Evolutionary conservation across 805 yeast genomes (phyloP), one percentile per base, ranked within the genome.

Genomic region (Wickerhamomyces pijperi): DNA sequence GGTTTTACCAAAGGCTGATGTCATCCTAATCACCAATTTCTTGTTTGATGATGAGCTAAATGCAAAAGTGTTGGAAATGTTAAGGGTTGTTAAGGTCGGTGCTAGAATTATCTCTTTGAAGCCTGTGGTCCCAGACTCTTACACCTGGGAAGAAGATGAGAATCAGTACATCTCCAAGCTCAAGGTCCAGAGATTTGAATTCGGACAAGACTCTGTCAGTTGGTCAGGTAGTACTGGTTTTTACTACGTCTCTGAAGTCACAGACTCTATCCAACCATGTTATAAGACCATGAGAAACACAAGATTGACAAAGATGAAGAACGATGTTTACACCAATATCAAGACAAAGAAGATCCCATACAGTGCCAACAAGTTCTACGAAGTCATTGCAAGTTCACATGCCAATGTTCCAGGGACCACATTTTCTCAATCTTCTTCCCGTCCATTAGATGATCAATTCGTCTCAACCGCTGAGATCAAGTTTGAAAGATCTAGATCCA

Each of bases 161-260:
- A 70, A 72, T 42, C 55, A 76, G 28, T 70, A 84, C 13, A 61
- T 85, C 45, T 85, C 79, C 51, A 67, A 78, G 49, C 64, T 86
- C 40, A 63, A 63, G 33, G 86, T 84, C 4, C 74, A 74, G 40
- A 74, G 72, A 47, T 75, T 65, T 45, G 70, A 72, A 51, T 79
- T 86, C 46, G 78, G 73, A 15, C 71, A 73, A 39, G 75, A 78
- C 40, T 74, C 87, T 34, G 96, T 88, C 8, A 82, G 94, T 36
- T 87, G 97, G 97, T 86, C 95, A 0, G 67, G 64, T 44, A 77
- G 79, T 5, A 85, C 82, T 36, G 86, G 86, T 39, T 76, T 74
- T 9, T 87, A 83, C 58, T 88, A 73, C 56, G 74, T 88, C 7
- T 74, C 92, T n/a, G 52, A 53, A n/a, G 51, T 20, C 38, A 52